These are phyloP conservation scores for Globisporangium echinulatum DNA, from an alignment of 352 stramenopile genomes.

Conservation along the genomic window DNA sequence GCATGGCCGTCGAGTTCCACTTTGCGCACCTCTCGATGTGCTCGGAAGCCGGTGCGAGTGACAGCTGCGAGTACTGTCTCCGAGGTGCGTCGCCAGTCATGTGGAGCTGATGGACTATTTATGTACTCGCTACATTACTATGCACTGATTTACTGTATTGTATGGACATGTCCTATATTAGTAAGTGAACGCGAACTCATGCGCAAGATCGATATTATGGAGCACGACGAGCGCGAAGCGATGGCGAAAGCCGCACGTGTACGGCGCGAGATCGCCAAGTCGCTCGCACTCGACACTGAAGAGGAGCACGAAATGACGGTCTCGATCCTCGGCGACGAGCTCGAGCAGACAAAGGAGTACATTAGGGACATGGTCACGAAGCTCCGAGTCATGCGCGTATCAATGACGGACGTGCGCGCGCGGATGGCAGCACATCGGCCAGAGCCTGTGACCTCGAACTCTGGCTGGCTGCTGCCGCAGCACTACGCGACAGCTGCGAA, in stretches of 20 bases:
- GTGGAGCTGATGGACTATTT: no score
- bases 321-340: slow-evolving; percentile 48
- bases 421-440: slow-evolving; percentile 22
- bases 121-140: no score
- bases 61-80: slow-evolving; percentile 52
- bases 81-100: slow-evolving; percentile 13
- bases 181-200: slow-evolving; percentile 42
- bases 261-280: slow-evolving; percentile 28
- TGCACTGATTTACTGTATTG: no score
- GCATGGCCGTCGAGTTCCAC: slow-evolving; percentile 46
- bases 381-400: slow-evolving; percentile 17
- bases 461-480: slow-evolving; percentile 18
- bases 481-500: slow-evolving; percentile 34
- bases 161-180: neutral
- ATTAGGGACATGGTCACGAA: slow-evolving; percentile 40
- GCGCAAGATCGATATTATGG: slow-evolving; percentile 40
- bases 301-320: slow-evolving; percentile 36
- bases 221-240: slow-evolving; percentile 42
- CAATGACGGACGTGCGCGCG: slow-evolving; percentile 31
- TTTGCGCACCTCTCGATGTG: slow-evolving; percentile 54
- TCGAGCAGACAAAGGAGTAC: slow-evolving; percentile 50
- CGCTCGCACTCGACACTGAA: slow-evolving; percentile 27
- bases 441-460: slow-evolving; percentile 11
- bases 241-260: slow-evolving; percentile 42
- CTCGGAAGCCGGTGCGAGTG: slow-evolving; percentile 20